Percentiles rank a stretch among this genome's conserved stretches.
Evolutionary conservation across 2,329 filamentous ascomycete genomes (phyloP).

Genomic region (Trichoderma aggressivum): DNA sequence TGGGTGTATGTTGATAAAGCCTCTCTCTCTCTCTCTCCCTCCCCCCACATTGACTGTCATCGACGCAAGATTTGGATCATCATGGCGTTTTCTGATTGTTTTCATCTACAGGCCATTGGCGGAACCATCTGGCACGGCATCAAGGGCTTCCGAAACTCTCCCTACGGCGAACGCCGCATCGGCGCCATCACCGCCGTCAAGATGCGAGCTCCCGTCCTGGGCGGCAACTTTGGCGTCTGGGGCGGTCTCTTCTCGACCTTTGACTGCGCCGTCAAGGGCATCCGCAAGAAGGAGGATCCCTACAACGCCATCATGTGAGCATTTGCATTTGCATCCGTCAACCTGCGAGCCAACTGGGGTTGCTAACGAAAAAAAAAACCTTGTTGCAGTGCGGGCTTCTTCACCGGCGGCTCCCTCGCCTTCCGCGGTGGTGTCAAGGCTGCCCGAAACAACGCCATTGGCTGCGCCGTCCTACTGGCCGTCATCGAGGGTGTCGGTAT

Average conservation of each 20-base stretch:
- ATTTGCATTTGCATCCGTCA: not conserved
- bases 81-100: not conserved
- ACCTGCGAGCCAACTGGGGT: not conserved
- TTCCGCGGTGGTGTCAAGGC: conserved; percentile 89
- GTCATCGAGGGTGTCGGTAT: conserved; percentile 98
- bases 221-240: conserved; percentile 98
- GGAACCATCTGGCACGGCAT: conserved; percentile 94
- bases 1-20: conserved; percentile 67
- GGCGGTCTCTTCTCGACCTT: conserved; percentile 94
- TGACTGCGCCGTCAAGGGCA: conserved; percentile 93
- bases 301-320: conserved; percentile 84
- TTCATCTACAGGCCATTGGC: conserved; percentile 58
- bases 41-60: conserved; percentile 7
- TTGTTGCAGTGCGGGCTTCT: conserved; percentile 69
- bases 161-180: conserved; percentile 91
- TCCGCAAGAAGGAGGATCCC: conserved; percentile 94
- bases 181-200: conserved; percentile 97
- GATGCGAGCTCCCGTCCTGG: conserved; percentile 90
- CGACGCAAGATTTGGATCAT: not conserved
- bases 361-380: not conserved
- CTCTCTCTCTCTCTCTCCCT: not conserved
- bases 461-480: conserved; percentile 87
- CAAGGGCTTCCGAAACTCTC: conserved; percentile 87
- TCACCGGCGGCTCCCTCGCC: conserved; percentile 88
- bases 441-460: conserved; percentile 91